phyloP scores from a whole-genome alignment of 371 early-diverging fungal species.

The Mycotypha africana region DNA sequence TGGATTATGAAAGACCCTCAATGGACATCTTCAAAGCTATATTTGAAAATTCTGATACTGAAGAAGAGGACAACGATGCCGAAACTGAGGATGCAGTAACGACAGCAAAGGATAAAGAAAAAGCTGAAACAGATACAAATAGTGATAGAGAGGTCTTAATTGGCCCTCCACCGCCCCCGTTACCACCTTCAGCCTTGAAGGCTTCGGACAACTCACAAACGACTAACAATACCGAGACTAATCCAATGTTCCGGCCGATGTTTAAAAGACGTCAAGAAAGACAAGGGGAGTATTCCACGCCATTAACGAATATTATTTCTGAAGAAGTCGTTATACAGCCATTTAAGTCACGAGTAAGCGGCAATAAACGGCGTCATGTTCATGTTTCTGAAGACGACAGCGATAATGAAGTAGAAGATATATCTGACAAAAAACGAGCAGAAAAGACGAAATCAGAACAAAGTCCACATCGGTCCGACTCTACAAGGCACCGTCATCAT shows the following conservation, averaged over 20 bases:
- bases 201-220: slow-evolving; percentile 3
- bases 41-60: slow-evolving; percentile 66
- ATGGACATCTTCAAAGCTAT: slow-evolving; percentile 89
- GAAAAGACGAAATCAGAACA: slow-evolving; percentile 11
- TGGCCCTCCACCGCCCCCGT: slow-evolving; percentile 31
- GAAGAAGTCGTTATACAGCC: slow-evolving; percentile 39
- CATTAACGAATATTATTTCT: slow-evolving; percentile 17
- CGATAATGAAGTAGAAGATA: slow-evolving; percentile 21
- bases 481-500: slow-evolving; percentile 12
- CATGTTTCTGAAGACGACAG: slow-evolving; percentile 33
- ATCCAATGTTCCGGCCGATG: slow-evolving; percentile 42
- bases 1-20: slow-evolving; percentile 59
- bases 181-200: slow-evolving; percentile 5
- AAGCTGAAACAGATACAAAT: slow-evolving; percentile 8
- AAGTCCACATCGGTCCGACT: too few relatives aligned
- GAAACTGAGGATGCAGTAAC: slow-evolving; percentile 7
- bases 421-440: slow-evolving; percentile 22
- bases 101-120: background rate
- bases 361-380: slow-evolving; percentile 20
- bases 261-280: slow-evolving; percentile 23
- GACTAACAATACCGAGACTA: background rate
- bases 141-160: too few relatives aligned
- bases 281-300: slow-evolving; percentile 5
- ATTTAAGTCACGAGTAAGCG: slow-evolving; percentile 22
- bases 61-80: slow-evolving; percentile 46